phyloP scores from a whole-genome alignment of 768 basidiomycete species.

The Russula emetica region DNA sequence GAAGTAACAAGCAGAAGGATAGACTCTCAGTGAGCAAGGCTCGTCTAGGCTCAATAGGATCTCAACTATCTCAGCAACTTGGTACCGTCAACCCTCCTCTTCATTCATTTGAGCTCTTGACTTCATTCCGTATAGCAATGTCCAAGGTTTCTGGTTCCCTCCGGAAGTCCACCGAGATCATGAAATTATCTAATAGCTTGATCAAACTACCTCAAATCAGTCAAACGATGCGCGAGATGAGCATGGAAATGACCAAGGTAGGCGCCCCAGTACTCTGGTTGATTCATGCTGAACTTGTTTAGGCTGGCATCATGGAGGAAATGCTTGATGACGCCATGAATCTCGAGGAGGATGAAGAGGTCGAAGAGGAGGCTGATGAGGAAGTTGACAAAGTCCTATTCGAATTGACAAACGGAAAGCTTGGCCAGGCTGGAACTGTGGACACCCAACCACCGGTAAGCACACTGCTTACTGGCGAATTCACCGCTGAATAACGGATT shows the following conservation, averaged over 20 bases:
- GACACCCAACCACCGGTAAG: constrained; percentile 72
- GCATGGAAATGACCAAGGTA: constrained; percentile 99
- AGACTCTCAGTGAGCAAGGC: constrained; percentile 91
- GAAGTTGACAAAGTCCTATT: constrained; percentile 97
- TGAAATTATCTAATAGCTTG: constrained; percentile 94
- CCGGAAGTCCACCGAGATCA: constrained; percentile 97
- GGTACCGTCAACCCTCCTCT: constrained; percentile 50
- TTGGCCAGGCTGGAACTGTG: constrained; percentile 79
- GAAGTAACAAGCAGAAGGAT: constrained; percentile 93
- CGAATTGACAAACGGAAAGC: constrained; percentile 91
- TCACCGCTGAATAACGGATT: neutral
- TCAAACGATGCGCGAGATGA: constrained; percentile 94
- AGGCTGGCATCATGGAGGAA: constrained; percentile 98
- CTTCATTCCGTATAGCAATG: constrained; percentile 58
- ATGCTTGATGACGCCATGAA: constrained; percentile 95
- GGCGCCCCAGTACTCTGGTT: constrained; percentile 4
- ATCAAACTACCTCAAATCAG: constrained; percentile 90
- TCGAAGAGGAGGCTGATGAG: constrained; percentile 94
- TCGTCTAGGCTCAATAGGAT: constrained; percentile 81
- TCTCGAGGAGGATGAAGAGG: constrained; percentile 88
- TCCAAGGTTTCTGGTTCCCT: constrained; percentile 95
- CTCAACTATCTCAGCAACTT: constrained; percentile 86
- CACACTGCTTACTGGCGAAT: constrained; percentile 22
- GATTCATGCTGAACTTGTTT: constrained; percentile 15
- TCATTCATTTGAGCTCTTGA: neutral